A percentile compares a stretch with the other conserved stretches of the same genome.
Conservation (phyloP, 225 moss, liverwort and hornwort species). For the Neckera pumila region DNA sequence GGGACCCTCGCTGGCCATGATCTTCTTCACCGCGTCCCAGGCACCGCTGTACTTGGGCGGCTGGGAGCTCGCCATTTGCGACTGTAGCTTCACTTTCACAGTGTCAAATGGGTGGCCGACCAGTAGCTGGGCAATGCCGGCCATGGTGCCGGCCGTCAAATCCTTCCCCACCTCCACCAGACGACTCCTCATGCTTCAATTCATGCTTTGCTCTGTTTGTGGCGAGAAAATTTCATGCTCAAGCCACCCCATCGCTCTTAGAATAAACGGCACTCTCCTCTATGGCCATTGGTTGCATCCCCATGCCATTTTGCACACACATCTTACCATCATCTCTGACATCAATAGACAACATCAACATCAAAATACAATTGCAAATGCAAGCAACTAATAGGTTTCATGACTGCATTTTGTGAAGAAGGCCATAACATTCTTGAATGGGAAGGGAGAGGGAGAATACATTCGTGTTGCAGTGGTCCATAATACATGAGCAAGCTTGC, state of each 20-base stretch:
- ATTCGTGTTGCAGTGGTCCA: not conserved
- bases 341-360: not conserved
- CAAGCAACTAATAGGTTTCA: not conserved
- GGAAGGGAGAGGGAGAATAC: not conserved
- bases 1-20: slow-evolving; percentile 49
- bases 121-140: slow-evolving; percentile 72
- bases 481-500: not conserved
- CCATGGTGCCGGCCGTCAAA: slow-evolving; percentile 79
- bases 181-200: slow-evolving; percentile 8
- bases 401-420: not conserved
- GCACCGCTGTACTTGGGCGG: slow-evolving; percentile 54
- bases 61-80: slow-evolving; percentile 46
- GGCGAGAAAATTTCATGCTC: not conserved
- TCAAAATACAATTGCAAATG: not conserved
- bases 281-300: not conserved
- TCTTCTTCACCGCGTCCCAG: slow-evolving; percentile 61
- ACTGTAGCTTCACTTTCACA: slow-evolving; percentile 89
- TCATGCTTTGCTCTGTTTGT: not conserved
- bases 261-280: not conserved
- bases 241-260: not conserved
- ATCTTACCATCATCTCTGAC: not conserved
- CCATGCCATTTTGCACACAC: not conserved
- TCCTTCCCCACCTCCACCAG: slow-evolving; percentile 75
- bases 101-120: slow-evolving; percentile 92
- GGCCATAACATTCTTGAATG: not conserved